Evolutionary conservation across 169 alveolate species (phyloP).

Genomic region (Plasmodium blacklocki): DNA sequence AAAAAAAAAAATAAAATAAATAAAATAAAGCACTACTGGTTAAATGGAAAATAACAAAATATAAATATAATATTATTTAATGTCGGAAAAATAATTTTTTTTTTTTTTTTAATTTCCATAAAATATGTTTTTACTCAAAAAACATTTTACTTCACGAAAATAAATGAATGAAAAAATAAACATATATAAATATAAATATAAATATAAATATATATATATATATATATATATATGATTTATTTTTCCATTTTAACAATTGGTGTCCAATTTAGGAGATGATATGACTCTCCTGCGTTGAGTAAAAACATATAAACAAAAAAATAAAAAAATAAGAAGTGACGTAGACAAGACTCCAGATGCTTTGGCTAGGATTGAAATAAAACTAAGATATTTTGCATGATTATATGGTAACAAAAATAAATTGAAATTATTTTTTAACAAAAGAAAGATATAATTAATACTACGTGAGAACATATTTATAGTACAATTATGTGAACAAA

Average conservation of each 20-base stretch:
- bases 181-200: too few relatives aligned
- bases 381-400: conserved; percentile 25
- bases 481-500: conserved; percentile 45
- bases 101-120: too few relatives aligned
- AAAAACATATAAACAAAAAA: conserved; percentile 60
- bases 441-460: conserved; percentile 22
- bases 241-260: not conserved
- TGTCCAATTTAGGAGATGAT: conserved; percentile 45
- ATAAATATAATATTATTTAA: too few relatives aligned
- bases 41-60: too few relatives aligned
- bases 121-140: too few relatives aligned
- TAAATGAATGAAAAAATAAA: too few relatives aligned
- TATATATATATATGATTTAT: too few relatives aligned
- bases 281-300: conserved; percentile 57
- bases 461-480: conserved; percentile 17
- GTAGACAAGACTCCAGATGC: conserved; percentile 55
- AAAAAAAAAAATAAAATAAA: too few relatives aligned
- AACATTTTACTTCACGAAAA: too few relatives aligned
- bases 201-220: too few relatives aligned
- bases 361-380: conserved; percentile 56
- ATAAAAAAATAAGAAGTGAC: conserved; percentile 29
- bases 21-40: too few relatives aligned
- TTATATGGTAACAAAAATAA: conserved; percentile 54
- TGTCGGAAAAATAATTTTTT: too few relatives aligned
- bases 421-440: conserved; percentile 46